These are phyloP conservation scores for Diaporthe caulivora DNA, from an alignment of 2,329 filamentous ascomycete species.

Conservation along the genomic window DNA sequence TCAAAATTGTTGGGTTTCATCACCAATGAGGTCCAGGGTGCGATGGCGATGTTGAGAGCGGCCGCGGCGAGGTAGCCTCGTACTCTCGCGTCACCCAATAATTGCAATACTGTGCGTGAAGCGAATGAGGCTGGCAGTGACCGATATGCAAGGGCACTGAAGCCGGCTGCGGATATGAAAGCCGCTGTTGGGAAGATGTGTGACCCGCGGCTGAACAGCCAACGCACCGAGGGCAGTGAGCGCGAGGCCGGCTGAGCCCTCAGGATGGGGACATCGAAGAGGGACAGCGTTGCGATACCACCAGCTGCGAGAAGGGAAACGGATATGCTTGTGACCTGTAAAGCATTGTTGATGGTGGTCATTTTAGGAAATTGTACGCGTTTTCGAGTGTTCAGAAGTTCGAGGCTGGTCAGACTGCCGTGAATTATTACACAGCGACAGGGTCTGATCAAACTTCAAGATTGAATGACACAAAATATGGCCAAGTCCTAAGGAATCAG, in stretches of 20 bases:
- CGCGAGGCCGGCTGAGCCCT: constrained; percentile 52
- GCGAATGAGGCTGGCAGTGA: neutral
- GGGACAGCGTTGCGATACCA: constrained; percentile 49
- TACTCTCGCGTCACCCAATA: constrained; percentile 1
- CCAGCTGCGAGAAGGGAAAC: constrained; percentile 49
- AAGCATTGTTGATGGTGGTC: constrained; percentile 2
- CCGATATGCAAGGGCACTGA: constrained; percentile 45
- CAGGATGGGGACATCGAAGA: constrained; percentile 49
- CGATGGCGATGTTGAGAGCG: constrained; percentile 29
- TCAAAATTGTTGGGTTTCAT: constrained; percentile 37
- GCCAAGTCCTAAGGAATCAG: neutral
- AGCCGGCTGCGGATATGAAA: constrained; percentile 46
- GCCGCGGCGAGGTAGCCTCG: constrained; percentile 27
- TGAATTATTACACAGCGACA: neutral
- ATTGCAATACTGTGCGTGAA: neutral
- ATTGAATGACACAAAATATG: neutral
- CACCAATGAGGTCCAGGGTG: constrained; percentile 22
- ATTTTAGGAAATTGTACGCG: neutral
- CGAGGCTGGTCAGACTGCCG: neutral
- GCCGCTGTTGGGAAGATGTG: constrained; percentile 50
- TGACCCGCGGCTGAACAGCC: constrained; percentile 53
- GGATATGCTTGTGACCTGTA: constrained; percentile 47
- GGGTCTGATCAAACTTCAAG: neutral
- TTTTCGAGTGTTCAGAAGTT: neutral
- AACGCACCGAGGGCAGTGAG: constrained; percentile 50